phyloP scores from a whole-genome alignment of 345 rosid genomes.

The Euphorbia tirucalli region DNA sequence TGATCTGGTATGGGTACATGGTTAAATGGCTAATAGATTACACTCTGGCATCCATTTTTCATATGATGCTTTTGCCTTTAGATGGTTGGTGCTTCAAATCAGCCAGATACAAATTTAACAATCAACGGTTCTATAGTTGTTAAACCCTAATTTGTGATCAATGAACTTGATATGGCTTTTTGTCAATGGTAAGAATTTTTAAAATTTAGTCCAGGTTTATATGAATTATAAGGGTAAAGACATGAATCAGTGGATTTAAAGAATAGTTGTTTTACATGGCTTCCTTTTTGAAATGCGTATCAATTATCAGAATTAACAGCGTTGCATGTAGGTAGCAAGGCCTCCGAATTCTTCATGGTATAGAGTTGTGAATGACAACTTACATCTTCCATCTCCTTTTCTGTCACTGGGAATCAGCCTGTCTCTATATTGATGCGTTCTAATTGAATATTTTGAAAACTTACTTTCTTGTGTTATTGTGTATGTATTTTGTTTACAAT shows the following conservation, averaged over 20 bases:
- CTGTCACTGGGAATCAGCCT: no score
- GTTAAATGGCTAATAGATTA: slow-evolving; percentile 8
- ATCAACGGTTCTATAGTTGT: background rate
- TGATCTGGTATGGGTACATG: slow-evolving; percentile 35
- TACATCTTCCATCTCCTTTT: no score
- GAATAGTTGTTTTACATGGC: background rate
- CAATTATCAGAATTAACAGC: background rate
- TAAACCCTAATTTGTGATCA: background rate
- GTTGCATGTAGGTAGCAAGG: background rate
- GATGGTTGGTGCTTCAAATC: background rate
- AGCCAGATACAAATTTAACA: background rate
- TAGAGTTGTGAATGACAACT: no score
- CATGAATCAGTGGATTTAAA: background rate
- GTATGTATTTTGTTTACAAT: no score
- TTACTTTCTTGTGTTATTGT: no score
- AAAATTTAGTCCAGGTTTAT: background rate
- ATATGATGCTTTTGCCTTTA: background rate
- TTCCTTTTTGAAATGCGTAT: background rate
- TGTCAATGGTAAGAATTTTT: background rate
- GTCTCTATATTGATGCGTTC: no score
- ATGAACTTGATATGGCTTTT: background rate
- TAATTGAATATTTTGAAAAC: no score
- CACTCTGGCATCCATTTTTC: background rate
- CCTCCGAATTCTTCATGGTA: background rate
- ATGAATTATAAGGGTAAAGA: background rate